Evolutionary conservation across 2,329 filamentous ascomycete genomes (phyloP), one percentile per base, ranked within the genome.

Genomic region (Phyllosticta paracitricarpa): DNA sequence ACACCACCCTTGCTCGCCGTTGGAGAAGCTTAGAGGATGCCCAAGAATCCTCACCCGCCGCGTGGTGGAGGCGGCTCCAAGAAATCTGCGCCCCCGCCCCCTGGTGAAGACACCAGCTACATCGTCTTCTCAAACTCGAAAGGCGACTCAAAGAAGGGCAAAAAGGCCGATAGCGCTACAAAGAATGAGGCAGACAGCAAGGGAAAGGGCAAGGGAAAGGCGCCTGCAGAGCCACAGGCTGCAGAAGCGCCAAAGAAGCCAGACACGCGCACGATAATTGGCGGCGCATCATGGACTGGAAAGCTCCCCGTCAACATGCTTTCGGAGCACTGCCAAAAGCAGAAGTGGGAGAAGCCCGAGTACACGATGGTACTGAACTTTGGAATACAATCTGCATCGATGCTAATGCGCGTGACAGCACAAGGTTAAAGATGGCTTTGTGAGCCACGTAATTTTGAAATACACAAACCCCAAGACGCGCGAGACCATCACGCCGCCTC

Each of bases 221-320:
- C 62, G 7, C 33, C 64, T 26, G 62, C 66, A 48, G 67, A 64
- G 19, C 55, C 52, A 12, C 66, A 65, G 35, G 57, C 68, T 28
- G 73, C 73, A 57, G 73, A 76, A 56, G 75, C 72, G 6, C 78
- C 78, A n/a, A 85, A 84, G 72, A 84, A 82, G 67, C 83, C 84
- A 51, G 80, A 84, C 56, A 82, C 82, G 24, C 78, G 83, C 74
- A 90, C 95, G 67, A 79, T 99, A 66, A 96, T 99, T 70, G 94
- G 91, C 52, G 94, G 94, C 56, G 85, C 91, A 62, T 97, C 91
- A 67, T 99, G 94, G 94, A 99, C 94, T 0, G 94, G 94, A 51
- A 99, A 99, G 73, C 79, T 99, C 33, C 94, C 94, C 1, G 89
- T 97, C 65, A 97, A 96, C 71, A 82, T 97, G 68, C 83, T 97